These are phyloP conservation scores for Parasitella parasitica DNA, from an alignment of 371 early-diverging fungal genomes.

Conservation along the genomic window DNA sequence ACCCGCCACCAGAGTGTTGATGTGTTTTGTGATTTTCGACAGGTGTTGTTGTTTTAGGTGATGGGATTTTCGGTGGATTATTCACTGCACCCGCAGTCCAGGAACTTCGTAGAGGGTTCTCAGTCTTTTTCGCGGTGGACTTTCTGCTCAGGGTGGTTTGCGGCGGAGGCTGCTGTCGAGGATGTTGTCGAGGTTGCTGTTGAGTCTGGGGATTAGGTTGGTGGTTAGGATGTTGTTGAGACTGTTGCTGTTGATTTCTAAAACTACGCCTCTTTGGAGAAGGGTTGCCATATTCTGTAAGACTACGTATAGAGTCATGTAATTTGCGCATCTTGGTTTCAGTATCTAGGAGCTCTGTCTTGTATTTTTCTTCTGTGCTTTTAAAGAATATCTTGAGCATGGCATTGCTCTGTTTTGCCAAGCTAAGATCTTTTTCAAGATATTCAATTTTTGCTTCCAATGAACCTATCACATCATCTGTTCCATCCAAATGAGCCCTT, in stretches of 20 bases:
- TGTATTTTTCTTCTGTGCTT: conserved; percentile 27
- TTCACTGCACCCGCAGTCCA: not conserved
- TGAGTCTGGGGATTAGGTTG: not conserved
- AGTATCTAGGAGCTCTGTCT: conserved; percentile 22
- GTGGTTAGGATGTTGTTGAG: not conserved
- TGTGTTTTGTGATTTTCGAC: not conserved
- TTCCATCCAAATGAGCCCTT: conserved; percentile 3
- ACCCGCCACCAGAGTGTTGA: not conserved
- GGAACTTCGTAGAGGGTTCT: conserved; percentile 9
- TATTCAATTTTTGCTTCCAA: conserved; percentile 30
- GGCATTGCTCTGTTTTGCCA: conserved; percentile 26
- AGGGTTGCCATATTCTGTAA: conserved; percentile 31
- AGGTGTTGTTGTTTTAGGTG: not conserved
- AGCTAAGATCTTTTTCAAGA: conserved; percentile 25
- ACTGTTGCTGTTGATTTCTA: conserved; percentile 7
- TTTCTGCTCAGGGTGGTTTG: not conserved
- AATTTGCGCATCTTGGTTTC: conserved; percentile 28
- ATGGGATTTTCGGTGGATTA: not conserved
- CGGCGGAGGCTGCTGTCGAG: not conserved
- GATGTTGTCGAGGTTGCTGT: not conserved
- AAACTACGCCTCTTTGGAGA: conserved; percentile 23
- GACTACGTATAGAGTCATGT: conserved; percentile 23
- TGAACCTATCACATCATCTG: conserved; percentile 15
- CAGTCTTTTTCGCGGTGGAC: not conserved
- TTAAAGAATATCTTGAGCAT: conserved; percentile 28